Base-by-base conservation (phyloP, 495 filamentous ascomycete species). In the Geopyxis carbonaria region DNA sequence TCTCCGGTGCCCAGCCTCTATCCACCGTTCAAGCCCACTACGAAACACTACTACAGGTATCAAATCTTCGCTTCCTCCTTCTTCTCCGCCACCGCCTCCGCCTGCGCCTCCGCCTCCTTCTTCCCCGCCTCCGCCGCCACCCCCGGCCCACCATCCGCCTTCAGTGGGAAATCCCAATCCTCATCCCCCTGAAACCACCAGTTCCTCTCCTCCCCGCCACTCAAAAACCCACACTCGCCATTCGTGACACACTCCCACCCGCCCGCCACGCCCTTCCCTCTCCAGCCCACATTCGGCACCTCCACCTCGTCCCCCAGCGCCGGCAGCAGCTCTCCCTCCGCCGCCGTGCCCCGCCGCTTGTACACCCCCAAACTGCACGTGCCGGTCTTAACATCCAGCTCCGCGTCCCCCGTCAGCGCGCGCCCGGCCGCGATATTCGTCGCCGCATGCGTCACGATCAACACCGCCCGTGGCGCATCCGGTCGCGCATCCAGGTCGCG, bases 361-460 rank as follows among this genome's bases (percentile, higher is more conserved):
- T 78, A 81, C 16, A 64, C 75, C 43, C 70, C 80, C 45, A 97
- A 45, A 1, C 77, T 75, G 50, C 80, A 84, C 11, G 89, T 94
- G 48, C 76, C 92, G n/a, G 82, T 76, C 39, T 64, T 63, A 50
- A 94, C 93, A 57, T 95, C 89, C 42, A 84, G 75, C 44, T 64
- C 66, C 5, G 63, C 66, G 25, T 65, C 51, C n/a, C 50, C 50
- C 10, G 83, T 93, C 46, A 97, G 61, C 4, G 67, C 71, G 9
- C 89, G 68, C 2, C 85, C 89, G 39, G 84, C 74, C 4, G 78
- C 78, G 51, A 97, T 91, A 49, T 93, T 64, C 10, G 73, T 68
- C 15, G 89, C 89, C 0, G 87, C 89, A 62, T 97, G 89, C n/a
- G 82, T 75, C 57, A 80, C 92, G 10, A 97, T 68, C 16, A 93